Evolutionary conservation across 2,329 filamentous ascomycete species (phyloP), one percentile per base, ranked within the genome.

Genomic region (Myriosclerotinia curreyana): DNA sequence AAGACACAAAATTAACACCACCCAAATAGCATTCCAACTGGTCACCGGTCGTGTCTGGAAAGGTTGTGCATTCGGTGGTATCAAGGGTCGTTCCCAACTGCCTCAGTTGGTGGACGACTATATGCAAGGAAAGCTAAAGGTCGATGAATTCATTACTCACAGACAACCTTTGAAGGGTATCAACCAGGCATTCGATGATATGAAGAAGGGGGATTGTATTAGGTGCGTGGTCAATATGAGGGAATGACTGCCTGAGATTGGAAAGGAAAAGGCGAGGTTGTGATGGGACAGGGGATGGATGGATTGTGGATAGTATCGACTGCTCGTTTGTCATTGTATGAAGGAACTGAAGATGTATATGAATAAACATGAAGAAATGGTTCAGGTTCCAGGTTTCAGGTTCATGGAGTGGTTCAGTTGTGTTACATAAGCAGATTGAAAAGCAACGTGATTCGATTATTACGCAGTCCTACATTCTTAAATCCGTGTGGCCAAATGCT

Each of bases 91-190:
- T 75, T 88, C 90, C 42, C 95, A 99, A 81, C 86, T 99, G 69
- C 89, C 90, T 55, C 87, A 84, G 65, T 87, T 99, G 49, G 92
- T 99, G 31, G 81, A 86, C 70, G 94, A 98, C 79, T 99, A 99
- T 80, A 83, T 96, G 77, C 84, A 84, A 61, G 93, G 93, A 72
- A 85, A 89, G 75, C 88, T 99, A 75, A 98, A 97, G 87, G 95
- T 98, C 53, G 94, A 98, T 76, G 95, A 99, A 81, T 98, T 98
- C 82, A 98, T 99, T 80, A 99, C 95, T 40, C 95, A 99, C 81
- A 87, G 93, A 72, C 91, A 96, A 81, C 84, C 83, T 5, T 82
- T 99, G 52, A 80, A 80, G 66, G 86, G 90, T 74, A 96, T 99
- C 79, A 98, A 98, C 83, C 81, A 83, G 60, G 94, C 92, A 25